Conservation (phyloP, 176 grass and related monocot species). For the Miscanthus lutarioriparius region DNA sequence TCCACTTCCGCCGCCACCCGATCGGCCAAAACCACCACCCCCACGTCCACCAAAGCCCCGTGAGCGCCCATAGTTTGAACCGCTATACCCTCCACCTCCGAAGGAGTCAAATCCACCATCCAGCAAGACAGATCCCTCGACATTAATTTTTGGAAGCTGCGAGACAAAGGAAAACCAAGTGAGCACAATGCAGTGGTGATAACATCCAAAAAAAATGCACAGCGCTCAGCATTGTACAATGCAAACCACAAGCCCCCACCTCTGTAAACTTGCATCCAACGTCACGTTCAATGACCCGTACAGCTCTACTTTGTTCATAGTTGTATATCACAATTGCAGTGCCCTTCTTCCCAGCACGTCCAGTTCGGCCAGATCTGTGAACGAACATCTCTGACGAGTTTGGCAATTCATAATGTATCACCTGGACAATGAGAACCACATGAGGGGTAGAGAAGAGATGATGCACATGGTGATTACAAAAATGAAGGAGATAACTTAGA, state of each 20-base stretch:
- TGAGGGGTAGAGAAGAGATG: not conserved
- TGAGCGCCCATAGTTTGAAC: not conserved
- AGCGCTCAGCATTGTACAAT: not conserved
- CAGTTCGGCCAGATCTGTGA: constrained; percentile 95
- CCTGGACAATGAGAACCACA: constrained; percentile 42
- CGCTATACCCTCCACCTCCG: constrained; percentile 37
- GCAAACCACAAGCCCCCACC: constrained; percentile 43
- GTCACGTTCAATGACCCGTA: constrained; percentile 72
- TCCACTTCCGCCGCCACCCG: constrained; percentile 9
- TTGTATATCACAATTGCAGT: constrained; percentile 76
- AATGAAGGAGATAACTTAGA: not conserved
- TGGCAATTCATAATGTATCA: constrained; percentile 93
- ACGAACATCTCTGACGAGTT: constrained; percentile 91
- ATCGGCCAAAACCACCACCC: constrained; percentile 45
- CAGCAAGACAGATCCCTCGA: constrained; percentile 68
- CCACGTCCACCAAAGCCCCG: constrained; percentile 43
- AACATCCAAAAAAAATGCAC: not conserved
- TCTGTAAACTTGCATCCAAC: constrained; percentile 72
- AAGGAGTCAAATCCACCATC: constrained; percentile 62
- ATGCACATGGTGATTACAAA: not conserved
- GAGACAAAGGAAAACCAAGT: not conserved
- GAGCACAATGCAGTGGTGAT: constrained; percentile 24
- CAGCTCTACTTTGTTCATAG: constrained; percentile 57
- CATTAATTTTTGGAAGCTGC: constrained; percentile 81
- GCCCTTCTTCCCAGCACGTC: constrained; percentile 94